These are phyloP conservation scores for Cicer pinnatifidum DNA, from an alignment of 306 rosid species.

Conservation along the genomic window DNA sequence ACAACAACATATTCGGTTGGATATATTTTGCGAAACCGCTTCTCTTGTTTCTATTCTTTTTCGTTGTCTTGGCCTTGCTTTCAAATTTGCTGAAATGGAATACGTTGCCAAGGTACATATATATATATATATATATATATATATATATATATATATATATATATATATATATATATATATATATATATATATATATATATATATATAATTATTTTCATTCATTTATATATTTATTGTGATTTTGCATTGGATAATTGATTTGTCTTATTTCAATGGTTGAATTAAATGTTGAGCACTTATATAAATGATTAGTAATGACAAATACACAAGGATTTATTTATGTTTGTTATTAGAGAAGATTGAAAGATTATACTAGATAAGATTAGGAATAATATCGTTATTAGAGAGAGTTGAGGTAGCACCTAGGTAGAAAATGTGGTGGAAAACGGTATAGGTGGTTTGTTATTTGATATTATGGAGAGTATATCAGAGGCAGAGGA, in stretches of 20 bases:
- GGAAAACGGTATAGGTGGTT: no score
- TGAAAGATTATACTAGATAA: no score
- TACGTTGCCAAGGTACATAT: constrained; percentile 74
- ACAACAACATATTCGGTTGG: constrained; percentile 51
- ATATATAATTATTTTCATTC: background rate
- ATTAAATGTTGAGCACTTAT: background rate
- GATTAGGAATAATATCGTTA: no score
- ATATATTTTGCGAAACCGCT: constrained; percentile 65
- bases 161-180: background rate
- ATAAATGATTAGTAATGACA: background rate
- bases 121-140: background rate
- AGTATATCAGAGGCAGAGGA: no score
- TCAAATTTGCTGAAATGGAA: constrained; percentile 93
- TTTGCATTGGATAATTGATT: background rate
- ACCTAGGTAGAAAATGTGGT: no score
- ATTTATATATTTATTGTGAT: background rate
- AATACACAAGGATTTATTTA: no score
- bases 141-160: no score
- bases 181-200: background rate
- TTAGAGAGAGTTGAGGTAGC: no score
- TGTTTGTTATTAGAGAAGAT: no score
- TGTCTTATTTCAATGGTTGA: background rate
- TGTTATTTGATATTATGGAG: no score
- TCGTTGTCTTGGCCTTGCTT: constrained; percentile 82
- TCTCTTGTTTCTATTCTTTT: constrained; percentile 76